Percentiles rank a stretch among this genome's conserved stretches.
Conservation (phyloP, 2,329 filamentous ascomycete species). For the Dendrostoma leiphaemia region DNA sequence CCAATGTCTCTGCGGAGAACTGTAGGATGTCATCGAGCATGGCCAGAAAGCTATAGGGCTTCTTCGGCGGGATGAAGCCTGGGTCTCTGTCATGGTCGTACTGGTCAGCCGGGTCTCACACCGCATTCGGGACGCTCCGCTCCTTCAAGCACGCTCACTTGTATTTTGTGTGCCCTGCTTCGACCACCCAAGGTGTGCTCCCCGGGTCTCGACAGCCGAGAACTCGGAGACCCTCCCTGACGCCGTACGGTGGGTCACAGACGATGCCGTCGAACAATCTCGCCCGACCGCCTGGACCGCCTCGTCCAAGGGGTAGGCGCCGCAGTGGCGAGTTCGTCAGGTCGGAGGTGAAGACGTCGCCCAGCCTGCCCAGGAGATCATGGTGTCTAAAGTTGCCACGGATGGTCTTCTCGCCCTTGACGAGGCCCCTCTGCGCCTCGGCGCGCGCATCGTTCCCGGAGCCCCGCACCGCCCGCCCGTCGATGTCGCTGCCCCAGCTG, state of each 20-base stretch:
- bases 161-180: constrained; percentile 69
- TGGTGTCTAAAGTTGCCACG: constrained; percentile 83
- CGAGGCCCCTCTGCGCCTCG: constrained; percentile 23
- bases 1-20: constrained; percentile 74
- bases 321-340: constrained; percentile 82
- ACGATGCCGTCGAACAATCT: constrained; percentile 83
- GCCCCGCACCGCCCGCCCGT: constrained; percentile 83
- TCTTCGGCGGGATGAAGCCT: constrained; percentile 81
- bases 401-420: constrained; percentile 44
- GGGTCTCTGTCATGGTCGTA: constrained; percentile 47
- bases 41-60: constrained; percentile 85
- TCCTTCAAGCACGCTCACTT: constrained; percentile 56
- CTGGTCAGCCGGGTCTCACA: neutral
- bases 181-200: constrained; percentile 58
- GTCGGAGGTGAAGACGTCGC: constrained; percentile 82
- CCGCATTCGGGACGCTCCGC: no score
- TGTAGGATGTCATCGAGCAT: constrained; percentile 88
- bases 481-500: constrained; percentile 87
- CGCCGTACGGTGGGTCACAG: constrained; percentile 94
- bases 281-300: constrained; percentile 20
- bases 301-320: constrained; percentile 32
- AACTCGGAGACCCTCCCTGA: constrained; percentile 87
- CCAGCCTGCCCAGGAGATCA: constrained; percentile 59
- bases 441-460: constrained; percentile 46
- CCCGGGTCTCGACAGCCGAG: constrained; percentile 72